A percentile compares a stretch with the other conserved stretches of the same genome.
Conservation (phyloP, 495 filamentous ascomycete genomes). For the Aspergillus mulundensis region DNA sequence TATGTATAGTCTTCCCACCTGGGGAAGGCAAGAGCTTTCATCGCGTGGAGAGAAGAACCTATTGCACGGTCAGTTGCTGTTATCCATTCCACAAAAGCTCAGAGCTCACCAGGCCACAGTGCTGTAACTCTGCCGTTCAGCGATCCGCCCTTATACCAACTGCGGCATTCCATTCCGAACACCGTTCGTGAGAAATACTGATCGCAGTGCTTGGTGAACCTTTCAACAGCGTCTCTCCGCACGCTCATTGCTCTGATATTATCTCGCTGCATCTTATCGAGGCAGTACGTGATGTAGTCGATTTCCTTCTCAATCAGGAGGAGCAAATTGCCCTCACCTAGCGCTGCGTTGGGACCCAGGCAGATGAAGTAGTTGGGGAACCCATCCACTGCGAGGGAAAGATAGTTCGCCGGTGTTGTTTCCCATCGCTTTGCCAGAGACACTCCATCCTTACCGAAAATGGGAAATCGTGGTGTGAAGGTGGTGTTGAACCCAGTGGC, state of each 20-base stretch:
- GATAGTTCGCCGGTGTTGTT: slow-evolving; percentile 51
- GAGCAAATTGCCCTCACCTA: slow-evolving; percentile 45
- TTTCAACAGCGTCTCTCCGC: slow-evolving; percentile 36
- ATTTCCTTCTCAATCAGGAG: slow-evolving; percentile 44
- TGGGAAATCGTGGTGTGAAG: slow-evolving; percentile 45
- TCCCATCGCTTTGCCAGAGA: slow-evolving; percentile 49
- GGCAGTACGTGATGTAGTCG: slow-evolving; percentile 51
- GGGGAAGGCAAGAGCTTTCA: slow-evolving; percentile 31
- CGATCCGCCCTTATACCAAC: slow-evolving; percentile 51
- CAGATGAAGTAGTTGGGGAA: slow-evolving; percentile 66
- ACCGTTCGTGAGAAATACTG: slow-evolving; percentile 46
- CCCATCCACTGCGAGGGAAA: slow-evolving; percentile 54
- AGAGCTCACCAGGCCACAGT: slow-evolving; percentile 40
- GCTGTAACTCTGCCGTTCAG: slow-evolving; percentile 33
- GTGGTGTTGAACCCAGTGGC: slow-evolving; percentile 55
- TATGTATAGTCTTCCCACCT: slow-evolving; percentile 43
- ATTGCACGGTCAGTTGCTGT: neutral
- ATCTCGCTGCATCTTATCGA: slow-evolving; percentile 47
- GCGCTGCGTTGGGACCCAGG: slow-evolving; percentile 43
- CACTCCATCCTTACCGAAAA: slow-evolving; percentile 44
- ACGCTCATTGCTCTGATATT: slow-evolving; percentile 42
- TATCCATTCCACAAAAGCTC: neutral
- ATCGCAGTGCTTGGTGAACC: slow-evolving; percentile 45
- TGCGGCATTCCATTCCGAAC: slow-evolving; percentile 45
- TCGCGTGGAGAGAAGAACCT: slow-evolving; percentile 41